A percentile compares a stretch with the other conserved stretches of the same genome.
Evolutionary conservation across 495 filamentous ascomycete genomes (phyloP).

Genomic region (Trichoderma erinaceum): DNA sequence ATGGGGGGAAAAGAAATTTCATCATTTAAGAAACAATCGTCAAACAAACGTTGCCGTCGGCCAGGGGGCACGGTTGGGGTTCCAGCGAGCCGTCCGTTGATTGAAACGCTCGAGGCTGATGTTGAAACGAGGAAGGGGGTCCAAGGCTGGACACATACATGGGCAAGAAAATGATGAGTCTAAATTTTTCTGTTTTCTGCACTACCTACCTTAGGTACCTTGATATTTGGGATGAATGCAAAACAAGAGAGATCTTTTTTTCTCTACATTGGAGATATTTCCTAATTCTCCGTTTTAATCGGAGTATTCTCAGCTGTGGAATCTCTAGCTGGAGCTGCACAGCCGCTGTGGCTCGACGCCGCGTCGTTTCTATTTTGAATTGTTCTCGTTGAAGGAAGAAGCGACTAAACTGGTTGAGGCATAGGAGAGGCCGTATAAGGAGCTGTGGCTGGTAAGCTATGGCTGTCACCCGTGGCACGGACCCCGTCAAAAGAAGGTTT

Average conservation of each 20-base stretch:
- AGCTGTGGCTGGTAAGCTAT: background rate
- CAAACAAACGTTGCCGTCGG: background rate
- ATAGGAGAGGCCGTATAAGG: no score
- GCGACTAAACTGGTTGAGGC: no score
- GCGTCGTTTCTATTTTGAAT: background rate
- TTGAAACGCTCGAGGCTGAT: constrained; percentile 8
- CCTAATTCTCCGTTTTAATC: no score
- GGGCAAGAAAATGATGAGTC: background rate
- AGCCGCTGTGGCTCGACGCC: no score
- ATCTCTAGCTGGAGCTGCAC: no score
- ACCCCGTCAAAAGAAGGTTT: background rate
- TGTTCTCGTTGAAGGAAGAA: background rate
- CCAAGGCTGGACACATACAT: no score
- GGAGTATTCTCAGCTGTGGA: no score
- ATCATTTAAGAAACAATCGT: constrained; percentile 5
- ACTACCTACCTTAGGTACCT: background rate
- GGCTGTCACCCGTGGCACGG: background rate
- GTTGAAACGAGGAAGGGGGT: constrained; percentile 4
- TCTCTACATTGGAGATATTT: no score
- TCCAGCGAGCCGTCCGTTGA: background rate
- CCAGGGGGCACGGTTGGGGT: background rate
- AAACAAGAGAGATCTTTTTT: no score
- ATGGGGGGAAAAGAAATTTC: background rate
- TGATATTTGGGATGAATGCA: no score
- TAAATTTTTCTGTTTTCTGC: background rate